A percentile compares a stretch with the other conserved stretches of the same genome.
These are phyloP conservation scores for Choiromyces venosus DNA, from an alignment of 495 filamentous ascomycete species.

Conservation along the genomic window DNA sequence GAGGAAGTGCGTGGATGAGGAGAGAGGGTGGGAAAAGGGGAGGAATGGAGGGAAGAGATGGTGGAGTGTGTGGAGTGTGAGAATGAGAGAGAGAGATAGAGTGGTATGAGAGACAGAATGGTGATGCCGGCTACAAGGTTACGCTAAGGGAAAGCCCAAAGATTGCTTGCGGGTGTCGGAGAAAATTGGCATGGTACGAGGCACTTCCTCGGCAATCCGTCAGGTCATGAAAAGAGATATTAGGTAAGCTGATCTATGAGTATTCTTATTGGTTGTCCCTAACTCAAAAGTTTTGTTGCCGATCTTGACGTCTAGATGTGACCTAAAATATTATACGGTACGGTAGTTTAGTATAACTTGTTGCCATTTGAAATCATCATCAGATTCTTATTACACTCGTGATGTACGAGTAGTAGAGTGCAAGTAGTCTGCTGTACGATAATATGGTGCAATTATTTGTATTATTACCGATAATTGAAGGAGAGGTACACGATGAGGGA, in stretches of 20 bases:
- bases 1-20: not conserved
- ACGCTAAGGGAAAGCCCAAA: not conserved
- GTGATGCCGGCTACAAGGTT: not conserved
- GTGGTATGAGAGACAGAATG: too few species aligned
- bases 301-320: not conserved
- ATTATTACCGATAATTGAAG: not conserved
- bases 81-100: constrained; percentile 9
- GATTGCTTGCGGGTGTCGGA: not conserved
- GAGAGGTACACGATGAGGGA: not conserved
- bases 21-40: not conserved
- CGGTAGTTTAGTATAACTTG: not conserved
- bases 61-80: not conserved
- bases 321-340: not conserved
- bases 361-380: not conserved
- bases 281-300: not conserved
- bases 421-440: too few species aligned
- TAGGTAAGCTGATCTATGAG: not conserved
- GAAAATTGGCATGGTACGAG: not conserved
- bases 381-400: not conserved
- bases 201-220: not conserved
- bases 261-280: not conserved
- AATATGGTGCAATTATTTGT: not conserved
- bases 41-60: not conserved
- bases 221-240: not conserved
- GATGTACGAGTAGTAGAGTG: too few species aligned